Evolutionary conservation across 768 basidiomycete genomes (phyloP), one percentile per base, ranked within the genome.

Genomic region (Clathrus columnatus): DNA sequence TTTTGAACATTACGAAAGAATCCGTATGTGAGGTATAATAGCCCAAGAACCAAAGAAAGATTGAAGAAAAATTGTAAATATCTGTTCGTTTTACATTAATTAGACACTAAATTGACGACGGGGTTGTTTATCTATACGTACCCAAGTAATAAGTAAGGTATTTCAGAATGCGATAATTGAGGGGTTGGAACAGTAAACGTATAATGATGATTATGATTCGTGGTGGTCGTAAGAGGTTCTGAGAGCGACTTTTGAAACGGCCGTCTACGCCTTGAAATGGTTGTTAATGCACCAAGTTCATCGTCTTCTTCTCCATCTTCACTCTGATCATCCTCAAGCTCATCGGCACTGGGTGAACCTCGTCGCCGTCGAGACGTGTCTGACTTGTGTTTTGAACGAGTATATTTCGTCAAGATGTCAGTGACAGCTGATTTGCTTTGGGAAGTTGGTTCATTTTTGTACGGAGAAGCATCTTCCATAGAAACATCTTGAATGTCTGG

Each of bases 1-100:
- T 81, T 79, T 62, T 91, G 87, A 29, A 99, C 84, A 7, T 92
- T 93, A 57, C 88, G 72, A 64, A 98, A 84, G 70, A 94, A 92
- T 65, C 87, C 84, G 47, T 93, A 71, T 45, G 86, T 73, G 57
- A 97, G 76, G 66, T 93, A 96, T 59, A 99, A 72, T 64, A 90
- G 87, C 48, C 94, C 73, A 41, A 89, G 62, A 48, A 92, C 82
- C 32, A 97, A 78, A 5, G 87, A 84, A 21, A 89, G 71, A 69
- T 97, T 96, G 74, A 96, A 96, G 69, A 89, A 82, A 71, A 98
- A 91, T 67, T 98, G 95, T 20, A 95, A 73, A 69, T 98, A 98
- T 59, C 90, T 89, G 59, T 24, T 17, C 10, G 23, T 27, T n/a
- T n/a, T n/a, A n/a, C n/a, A n/a, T n/a, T n/a, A n/a, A n/a, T n/a